phyloP scores from a whole-genome alignment of 2,329 filamentous ascomycete species.

The Chaetomiaceae sp. region DNA sequence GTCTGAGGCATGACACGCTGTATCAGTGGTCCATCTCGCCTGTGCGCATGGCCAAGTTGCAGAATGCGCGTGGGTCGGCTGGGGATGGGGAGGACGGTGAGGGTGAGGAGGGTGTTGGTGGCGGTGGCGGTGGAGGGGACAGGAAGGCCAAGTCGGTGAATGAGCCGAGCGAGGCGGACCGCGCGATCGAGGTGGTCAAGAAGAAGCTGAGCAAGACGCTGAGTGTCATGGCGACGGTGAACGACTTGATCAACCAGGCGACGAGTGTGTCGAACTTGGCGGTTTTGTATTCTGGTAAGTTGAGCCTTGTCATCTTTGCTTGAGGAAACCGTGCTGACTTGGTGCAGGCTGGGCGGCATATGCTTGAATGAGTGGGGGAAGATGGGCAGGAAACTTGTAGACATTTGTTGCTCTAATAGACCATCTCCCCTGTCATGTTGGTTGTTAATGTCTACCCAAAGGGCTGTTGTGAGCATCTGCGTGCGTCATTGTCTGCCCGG shows the following conservation, averaged over 20 bases:
- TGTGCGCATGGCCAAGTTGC: constrained; percentile 59
- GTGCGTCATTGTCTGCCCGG: too few species aligned
- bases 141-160: constrained; percentile 44
- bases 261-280: constrained; percentile 90
- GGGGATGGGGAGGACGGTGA: constrained; percentile 44
- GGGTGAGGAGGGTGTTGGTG: constrained; percentile 25
- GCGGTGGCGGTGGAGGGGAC: constrained; percentile 29
- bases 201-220: constrained; percentile 95
- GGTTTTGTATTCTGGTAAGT: constrained; percentile 74
- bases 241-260: constrained; percentile 93
- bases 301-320: neutral
- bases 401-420: neutral
- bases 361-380: constrained; percentile 31
- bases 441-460: neutral
- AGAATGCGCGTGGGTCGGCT: constrained; percentile 54
- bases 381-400: neutral
- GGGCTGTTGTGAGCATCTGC: neutral
- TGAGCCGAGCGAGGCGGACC: constrained; percentile 72
- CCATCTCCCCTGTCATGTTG: neutral
- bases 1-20: constrained; percentile 94
- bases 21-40: constrained; percentile 92
- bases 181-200: constrained; percentile 85
- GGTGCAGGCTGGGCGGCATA: constrained; percentile 44
- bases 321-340: constrained; percentile 2
- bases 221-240: constrained; percentile 92